Conservation (phyloP, 164 flowering plant species). For the Nymphaea colorata region DNA sequence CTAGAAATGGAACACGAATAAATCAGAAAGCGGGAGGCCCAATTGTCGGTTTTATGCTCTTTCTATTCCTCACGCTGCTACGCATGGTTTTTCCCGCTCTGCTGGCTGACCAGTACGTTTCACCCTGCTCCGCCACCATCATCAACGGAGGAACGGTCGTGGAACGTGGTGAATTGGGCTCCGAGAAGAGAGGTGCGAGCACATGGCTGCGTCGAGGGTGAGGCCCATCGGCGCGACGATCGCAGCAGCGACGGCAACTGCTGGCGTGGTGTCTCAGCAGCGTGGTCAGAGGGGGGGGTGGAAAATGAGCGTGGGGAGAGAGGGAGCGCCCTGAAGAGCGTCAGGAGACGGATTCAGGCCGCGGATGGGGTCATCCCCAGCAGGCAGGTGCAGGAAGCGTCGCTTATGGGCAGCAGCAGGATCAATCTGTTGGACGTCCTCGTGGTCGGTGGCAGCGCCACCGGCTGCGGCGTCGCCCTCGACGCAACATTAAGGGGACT, state of each 20-base stretch:
- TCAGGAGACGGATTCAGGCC: conserved; percentile 37
- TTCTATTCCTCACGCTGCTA: too few relatives aligned
- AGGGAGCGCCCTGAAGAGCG: conserved; percentile 23
- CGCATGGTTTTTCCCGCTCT: too few relatives aligned
- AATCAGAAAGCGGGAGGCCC: too few relatives aligned
- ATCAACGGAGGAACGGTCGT: too few relatives aligned
- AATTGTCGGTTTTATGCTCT: too few relatives aligned
- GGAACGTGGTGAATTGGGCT: not conserved
- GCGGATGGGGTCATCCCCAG: conserved; percentile 48
- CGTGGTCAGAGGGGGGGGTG: conserved; percentile 28
- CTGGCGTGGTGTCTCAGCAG: conserved; percentile 13
- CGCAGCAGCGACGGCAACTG: conserved; percentile 26
- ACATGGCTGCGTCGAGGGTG: conserved; percentile 40
- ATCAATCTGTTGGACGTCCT: conserved; percentile 74
- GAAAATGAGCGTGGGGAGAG: conserved; percentile 18
- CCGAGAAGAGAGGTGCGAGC: conserved; percentile 24
- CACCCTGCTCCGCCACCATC: too few relatives aligned
- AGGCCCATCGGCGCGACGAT: conserved; percentile 38
- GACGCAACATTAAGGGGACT: conserved; percentile 85
- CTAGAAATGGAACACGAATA: too few relatives aligned
- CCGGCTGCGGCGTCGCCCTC: conserved; percentile 89
- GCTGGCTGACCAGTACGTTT: too few relatives aligned
- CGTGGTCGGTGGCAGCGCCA: conserved; percentile 91
- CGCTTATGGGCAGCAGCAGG: conserved; percentile 43
- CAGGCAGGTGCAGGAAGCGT: conserved; percentile 48